Percentiles rank a stretch among this genome's conserved stretches.
phyloP scores from a whole-genome alignment of 345 rosid species.

The Dipteronia dyeriana region DNA sequence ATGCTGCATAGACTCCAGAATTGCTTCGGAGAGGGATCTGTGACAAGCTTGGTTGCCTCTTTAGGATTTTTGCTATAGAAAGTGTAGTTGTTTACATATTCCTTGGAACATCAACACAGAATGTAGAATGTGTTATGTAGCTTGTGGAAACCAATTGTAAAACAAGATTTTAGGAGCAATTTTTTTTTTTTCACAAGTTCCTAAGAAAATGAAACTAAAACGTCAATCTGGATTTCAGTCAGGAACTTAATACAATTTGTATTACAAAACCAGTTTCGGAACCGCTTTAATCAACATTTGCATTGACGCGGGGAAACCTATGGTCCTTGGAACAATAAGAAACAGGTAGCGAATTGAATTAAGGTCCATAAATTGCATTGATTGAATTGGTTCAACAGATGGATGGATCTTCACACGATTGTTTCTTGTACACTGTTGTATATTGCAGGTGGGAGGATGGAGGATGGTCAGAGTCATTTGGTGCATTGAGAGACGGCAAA shows the following conservation, averaged over 20 bases:
- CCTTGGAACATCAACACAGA: neutral
- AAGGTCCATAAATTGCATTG: neutral
- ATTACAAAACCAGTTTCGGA: too few relatives aligned
- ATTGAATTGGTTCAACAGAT: neutral
- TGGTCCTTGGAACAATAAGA: constrained; percentile 27
- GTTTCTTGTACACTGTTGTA: too few relatives aligned
- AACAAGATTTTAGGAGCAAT: too few relatives aligned
- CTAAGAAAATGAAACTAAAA: too few relatives aligned
- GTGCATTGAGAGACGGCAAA: constrained; percentile 15
- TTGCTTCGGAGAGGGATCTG: neutral
- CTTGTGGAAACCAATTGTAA: neutral
- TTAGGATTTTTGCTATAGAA: neutral
- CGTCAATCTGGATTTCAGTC: neutral
- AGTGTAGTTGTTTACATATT: neutral
- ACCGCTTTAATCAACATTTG: too few relatives aligned
- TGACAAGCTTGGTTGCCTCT: neutral
- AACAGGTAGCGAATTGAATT: constrained; percentile 8
- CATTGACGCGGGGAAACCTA: too few relatives aligned
- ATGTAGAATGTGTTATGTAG: neutral
- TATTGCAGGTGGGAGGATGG: constrained; percentile 21
- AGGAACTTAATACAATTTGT: too few relatives aligned
- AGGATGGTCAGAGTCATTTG: constrained; percentile 34
- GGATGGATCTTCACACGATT: too few relatives aligned
- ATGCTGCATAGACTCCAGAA: neutral
- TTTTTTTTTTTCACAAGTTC: too few relatives aligned